Evolutionary conservation across 495 filamentous ascomycete species (phyloP).

Genomic region (Hypoxylon perforatum): DNA sequence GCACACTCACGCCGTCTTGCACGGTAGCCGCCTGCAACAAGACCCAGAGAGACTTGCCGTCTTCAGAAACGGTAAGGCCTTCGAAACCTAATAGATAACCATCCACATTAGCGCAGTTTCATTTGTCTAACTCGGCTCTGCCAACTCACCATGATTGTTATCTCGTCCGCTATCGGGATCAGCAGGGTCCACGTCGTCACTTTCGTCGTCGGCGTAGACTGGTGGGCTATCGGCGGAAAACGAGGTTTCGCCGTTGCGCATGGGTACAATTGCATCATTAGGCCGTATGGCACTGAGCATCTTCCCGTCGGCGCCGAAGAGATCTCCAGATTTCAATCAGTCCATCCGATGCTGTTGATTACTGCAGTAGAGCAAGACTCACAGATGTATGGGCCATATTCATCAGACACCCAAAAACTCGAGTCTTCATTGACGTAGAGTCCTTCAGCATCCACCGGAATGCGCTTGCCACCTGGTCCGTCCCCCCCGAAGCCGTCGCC

Average conservation of each 20-base stretch:
- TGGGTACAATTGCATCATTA: slow-evolving; percentile 73
- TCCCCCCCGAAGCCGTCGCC: slow-evolving; percentile 79
- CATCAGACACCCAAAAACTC: slow-evolving; percentile 81
- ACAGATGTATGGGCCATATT: slow-evolving; percentile 81
- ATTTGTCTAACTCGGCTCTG: background rate
- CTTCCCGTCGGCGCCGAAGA: slow-evolving; percentile 68
- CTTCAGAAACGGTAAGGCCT: slow-evolving; percentile 71
- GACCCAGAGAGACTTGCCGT: slow-evolving; percentile 73
- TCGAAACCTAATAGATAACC: slow-evolving; percentile 62
- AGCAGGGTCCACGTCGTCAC: slow-evolving; percentile 48
- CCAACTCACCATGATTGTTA: slow-evolving; percentile 73
- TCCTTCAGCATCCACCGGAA: slow-evolving; percentile 77
- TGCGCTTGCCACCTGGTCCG: slow-evolving; percentile 66
- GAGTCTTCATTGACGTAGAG: slow-evolving; percentile 72
- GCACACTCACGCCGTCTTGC: slow-evolving; percentile 69
- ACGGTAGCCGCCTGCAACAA: slow-evolving; percentile 75
- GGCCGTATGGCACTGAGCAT: slow-evolving; percentile 76
- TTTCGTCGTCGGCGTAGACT: slow-evolving; percentile 59
- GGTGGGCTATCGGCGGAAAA: slow-evolving; percentile 65
- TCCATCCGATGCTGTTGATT: background rate
- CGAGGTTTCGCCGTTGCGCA: slow-evolving; percentile 65
- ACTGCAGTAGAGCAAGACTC: background rate
- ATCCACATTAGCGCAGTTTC: background rate
- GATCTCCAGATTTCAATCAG: slow-evolving; percentile 38
- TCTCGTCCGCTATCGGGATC: slow-evolving; percentile 72